Evolutionary conservation across 1,139 yeast species (phyloP).

Genomic region (Sugiyamaella xylanicola): DNA sequence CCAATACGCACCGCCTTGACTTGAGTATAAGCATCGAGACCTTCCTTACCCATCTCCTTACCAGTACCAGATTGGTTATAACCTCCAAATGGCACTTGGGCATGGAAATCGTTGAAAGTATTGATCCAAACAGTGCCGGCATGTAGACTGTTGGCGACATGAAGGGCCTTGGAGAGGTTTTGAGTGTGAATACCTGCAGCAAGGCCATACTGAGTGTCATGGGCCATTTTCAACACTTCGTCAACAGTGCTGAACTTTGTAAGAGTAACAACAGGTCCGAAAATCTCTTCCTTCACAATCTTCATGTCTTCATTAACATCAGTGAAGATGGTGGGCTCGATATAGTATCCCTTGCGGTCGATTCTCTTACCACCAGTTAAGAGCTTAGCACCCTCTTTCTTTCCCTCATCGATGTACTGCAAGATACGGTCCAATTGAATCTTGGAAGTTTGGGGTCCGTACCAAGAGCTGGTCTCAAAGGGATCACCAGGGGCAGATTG

Average conservation of each 20-base stretch:
- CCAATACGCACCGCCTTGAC: constrained; percentile 64
- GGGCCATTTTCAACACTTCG: constrained; percentile 70
- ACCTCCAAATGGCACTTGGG: constrained; percentile 79
- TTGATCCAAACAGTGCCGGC: constrained; percentile 84
- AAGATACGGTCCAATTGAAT: constrained; percentile 75
- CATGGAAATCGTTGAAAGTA: constrained; percentile 83
- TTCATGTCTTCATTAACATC: constrained; percentile 63
- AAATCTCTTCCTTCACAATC: constrained; percentile 72
- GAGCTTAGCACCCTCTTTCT: constrained; percentile 71
- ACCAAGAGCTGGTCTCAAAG: constrained; percentile 67
- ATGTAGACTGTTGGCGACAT: constrained; percentile 61
- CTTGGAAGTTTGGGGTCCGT: constrained; percentile 85
- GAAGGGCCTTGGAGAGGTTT: constrained; percentile 57
- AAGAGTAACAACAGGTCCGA: constrained; percentile 84
- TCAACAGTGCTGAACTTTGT: constrained; percentile 68
- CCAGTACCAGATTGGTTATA: constrained; percentile 87
- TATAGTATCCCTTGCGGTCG: constrained; percentile 66
- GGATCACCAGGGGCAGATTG: constrained; percentile 62
- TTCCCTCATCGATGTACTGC: constrained; percentile 70
- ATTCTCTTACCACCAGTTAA: constrained; percentile 76
- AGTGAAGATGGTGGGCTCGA: constrained; percentile 71
- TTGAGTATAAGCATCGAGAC: constrained; percentile 81
- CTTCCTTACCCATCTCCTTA: constrained; percentile 85
- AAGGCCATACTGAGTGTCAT: constrained; percentile 73
- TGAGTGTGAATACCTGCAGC: constrained; percentile 81